Percentiles rank a stretch among this genome's conserved stretches.
These are phyloP conservation scores for Pichiaceae sp. DNA, from an alignment of 1,139 yeast genomes.

Conservation along the genomic window DNA sequence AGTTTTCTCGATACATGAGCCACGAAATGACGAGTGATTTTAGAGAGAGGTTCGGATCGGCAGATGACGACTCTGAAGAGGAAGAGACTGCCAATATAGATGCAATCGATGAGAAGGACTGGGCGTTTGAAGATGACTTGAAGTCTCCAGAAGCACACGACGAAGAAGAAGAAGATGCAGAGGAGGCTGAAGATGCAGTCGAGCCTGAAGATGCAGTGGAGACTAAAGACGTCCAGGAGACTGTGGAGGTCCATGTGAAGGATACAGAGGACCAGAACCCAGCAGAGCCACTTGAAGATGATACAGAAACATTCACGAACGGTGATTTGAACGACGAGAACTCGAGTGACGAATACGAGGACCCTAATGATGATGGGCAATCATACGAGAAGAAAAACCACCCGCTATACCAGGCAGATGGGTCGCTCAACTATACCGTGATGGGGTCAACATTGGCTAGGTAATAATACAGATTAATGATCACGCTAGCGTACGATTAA, in stretches of 20 bases:
- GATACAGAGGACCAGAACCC: constrained; percentile 36
- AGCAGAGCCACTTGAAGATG: constrained; percentile 65
- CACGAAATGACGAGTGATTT: constrained; percentile 63
- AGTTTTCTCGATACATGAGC: constrained; percentile 75
- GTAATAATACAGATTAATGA: constrained; percentile 2
- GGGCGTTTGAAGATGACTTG: constrained; percentile 4
- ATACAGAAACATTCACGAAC: no score
- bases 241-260: constrained; percentile 38
- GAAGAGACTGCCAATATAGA: constrained; percentile 27
- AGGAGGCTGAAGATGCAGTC: constrained; percentile 24
- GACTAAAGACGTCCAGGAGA: constrained; percentile 10
- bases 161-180: constrained; percentile 8
- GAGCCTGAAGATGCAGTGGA: constrained; percentile 17
- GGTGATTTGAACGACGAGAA: constrained; percentile 15
- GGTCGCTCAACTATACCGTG: constrained; percentile 17
- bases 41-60: constrained; percentile 48
- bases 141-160: neutral
- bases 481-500: neutral
- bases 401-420: constrained; percentile 41
- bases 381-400: constrained; percentile 56
- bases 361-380: constrained; percentile 76
- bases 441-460: neutral
- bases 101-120: constrained; percentile 11
- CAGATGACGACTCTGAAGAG: constrained; percentile 46
- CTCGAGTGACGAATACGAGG: constrained; percentile 59